These are phyloP conservation scores for Globisporangium recalcitrans DNA, from an alignment of 352 stramenopile genomes.

Conservation along the genomic window DNA sequence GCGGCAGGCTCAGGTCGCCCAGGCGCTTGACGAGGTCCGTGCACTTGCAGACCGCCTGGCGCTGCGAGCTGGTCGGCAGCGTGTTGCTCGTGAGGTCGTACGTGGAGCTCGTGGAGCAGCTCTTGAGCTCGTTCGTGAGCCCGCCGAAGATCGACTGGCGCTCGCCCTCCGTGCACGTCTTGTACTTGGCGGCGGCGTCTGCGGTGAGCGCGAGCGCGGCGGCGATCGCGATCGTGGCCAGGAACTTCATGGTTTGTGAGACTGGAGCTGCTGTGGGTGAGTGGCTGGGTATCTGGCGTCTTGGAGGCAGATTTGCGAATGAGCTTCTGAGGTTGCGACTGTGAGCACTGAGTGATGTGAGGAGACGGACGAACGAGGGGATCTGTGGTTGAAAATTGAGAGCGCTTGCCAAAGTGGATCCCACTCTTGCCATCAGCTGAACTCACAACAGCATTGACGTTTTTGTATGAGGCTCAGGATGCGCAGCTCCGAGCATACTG, in stretches of 20 bases:
- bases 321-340: not conserved
- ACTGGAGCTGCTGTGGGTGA: not conserved
- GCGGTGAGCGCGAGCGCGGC: conserved; percentile 3
- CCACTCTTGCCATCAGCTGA: not conserved
- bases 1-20: conserved; percentile 20
- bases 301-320: conserved; percentile 9
- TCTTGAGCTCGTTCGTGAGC: conserved; percentile 19
- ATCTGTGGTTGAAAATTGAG: not conserved
- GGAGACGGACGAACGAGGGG: not conserved
- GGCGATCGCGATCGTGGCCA: not conserved
- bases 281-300: not conserved
- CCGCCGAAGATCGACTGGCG: conserved; percentile 16
- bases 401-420: not conserved
- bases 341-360: not conserved
- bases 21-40: conserved; percentile 23
- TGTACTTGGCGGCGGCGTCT: conserved; percentile 10
- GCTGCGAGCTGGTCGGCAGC: conserved; percentile 22
- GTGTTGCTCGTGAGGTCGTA: conserved; percentile 22
- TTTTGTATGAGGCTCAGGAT: not conserved
- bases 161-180: conserved; percentile 13
- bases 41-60: conserved; percentile 28
- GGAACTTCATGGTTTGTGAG: conserved; percentile 9
- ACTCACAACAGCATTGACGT: not conserved
- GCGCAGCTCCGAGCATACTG: not conserved
- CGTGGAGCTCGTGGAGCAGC: conserved; percentile 18